phyloP scores from a whole-genome alignment of 768 basidiomycete species.

The Lactarius akahatsu region DNA sequence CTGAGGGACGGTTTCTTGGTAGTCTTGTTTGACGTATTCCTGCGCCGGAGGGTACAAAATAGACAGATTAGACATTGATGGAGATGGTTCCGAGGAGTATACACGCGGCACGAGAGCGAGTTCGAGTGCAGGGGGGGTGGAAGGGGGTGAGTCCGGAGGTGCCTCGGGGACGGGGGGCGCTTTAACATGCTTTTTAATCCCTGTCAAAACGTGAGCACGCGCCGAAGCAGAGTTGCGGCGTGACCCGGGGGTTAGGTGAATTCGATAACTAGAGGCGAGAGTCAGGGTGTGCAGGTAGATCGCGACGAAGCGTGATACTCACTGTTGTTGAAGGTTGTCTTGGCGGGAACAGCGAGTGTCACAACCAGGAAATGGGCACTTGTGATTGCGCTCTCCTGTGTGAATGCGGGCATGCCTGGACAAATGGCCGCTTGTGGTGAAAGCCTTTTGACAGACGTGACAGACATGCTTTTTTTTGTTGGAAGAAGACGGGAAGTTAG shows the following conservation, averaged over 20 bases:
- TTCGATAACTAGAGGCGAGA: constrained; percentile 57
- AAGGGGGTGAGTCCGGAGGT: constrained; percentile 29
- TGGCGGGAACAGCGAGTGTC: constrained; percentile 88
- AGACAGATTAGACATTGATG: constrained; percentile 18
- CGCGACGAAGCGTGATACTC: constrained; percentile 33
- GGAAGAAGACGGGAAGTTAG: neutral
- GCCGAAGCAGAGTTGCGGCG: constrained; percentile 57
- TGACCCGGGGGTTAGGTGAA: constrained; percentile 79
- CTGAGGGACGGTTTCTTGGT: constrained; percentile 2
- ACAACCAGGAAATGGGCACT: constrained; percentile 93
- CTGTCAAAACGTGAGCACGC: constrained; percentile 34
- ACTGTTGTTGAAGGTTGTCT: constrained; percentile 78
- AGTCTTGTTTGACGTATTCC: constrained; percentile 28
- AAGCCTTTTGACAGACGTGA: constrained; percentile 67
- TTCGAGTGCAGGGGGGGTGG: constrained; percentile 32
- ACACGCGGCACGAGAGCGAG: constrained; percentile 27
- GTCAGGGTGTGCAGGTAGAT: neutral
- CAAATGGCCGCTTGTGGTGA: constrained; percentile 88
- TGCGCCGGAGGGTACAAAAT: constrained; percentile 20
- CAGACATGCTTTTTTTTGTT: constrained; percentile 55
- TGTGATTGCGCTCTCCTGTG: constrained; percentile 90
- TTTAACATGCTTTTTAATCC: constrained; percentile 26
- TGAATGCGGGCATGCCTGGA: constrained; percentile 87
- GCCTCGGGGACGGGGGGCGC: constrained; percentile 24
- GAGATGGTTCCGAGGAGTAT: constrained; percentile 21